Conservation (phyloP, 2,329 filamentous ascomycete genomes). For the Fusarium anguioides region DNA sequence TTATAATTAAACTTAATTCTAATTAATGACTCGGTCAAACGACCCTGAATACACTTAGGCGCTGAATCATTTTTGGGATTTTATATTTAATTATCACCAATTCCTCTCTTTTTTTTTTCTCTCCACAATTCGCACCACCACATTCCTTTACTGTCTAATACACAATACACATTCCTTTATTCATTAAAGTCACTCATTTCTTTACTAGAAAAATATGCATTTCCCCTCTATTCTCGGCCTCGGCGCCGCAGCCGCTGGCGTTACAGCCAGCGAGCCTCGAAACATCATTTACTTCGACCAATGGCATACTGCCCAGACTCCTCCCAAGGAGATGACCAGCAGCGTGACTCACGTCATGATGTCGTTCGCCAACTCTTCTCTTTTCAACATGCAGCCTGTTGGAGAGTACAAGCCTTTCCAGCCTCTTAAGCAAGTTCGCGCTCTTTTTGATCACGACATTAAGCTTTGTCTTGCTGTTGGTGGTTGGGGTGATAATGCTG, state of each 20-base stretch:
- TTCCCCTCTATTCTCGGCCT: background rate
- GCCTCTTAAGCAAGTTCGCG: conserved; percentile 61
- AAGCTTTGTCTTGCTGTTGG: conserved; percentile 74
- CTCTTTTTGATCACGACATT: conserved; percentile 62
- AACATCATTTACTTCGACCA: conserved; percentile 60
- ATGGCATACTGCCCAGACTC: conserved; percentile 55
- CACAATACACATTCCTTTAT: background rate
- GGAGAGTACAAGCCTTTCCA: conserved; percentile 64
- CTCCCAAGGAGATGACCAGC: conserved; percentile 51
- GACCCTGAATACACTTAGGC: background rate
- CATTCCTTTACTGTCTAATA: background rate
- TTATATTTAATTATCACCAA: background rate
- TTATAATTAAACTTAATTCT: conserved; percentile 20
- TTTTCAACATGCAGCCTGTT: conserved; percentile 56
- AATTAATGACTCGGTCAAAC: background rate
- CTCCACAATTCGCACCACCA: background rate
- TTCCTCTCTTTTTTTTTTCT: background rate
- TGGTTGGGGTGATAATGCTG: conserved; percentile 71
- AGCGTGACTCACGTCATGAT: conserved; percentile 67
- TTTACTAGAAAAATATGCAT: conserved; percentile 6
- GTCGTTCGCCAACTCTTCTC: conserved; percentile 62
- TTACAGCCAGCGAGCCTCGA: conserved; percentile 25
- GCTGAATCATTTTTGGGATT: background rate
- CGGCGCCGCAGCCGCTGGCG: background rate
- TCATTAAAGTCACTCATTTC: background rate